Evolutionary conservation across 2,329 filamentous ascomycete genomes (phyloP).

Genomic region (Pestalotiopsis sp.): DNA sequence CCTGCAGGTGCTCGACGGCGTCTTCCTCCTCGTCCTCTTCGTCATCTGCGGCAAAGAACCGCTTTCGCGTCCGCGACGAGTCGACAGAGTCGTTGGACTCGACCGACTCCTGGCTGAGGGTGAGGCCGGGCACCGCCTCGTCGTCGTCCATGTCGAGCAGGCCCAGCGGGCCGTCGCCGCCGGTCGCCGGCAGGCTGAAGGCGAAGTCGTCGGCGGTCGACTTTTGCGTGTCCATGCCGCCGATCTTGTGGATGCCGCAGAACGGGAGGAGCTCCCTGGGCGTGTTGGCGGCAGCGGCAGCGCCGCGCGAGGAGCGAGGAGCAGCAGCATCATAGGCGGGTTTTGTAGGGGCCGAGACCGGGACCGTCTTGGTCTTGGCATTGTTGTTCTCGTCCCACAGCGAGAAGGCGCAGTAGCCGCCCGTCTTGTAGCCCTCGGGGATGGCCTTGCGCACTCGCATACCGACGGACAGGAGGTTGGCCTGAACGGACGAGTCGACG

Average conservation of each 20-base stretch:
- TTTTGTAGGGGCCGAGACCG: constrained; percentile 12
- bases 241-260: constrained; percentile 78
- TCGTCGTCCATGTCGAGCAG: constrained; percentile 23
- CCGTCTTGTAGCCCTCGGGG: constrained; percentile 91
- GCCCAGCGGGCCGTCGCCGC: constrained; percentile 14
- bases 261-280: constrained; percentile 74
- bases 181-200: constrained; percentile 15
- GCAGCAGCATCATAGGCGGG: constrained; percentile 19
- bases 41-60: constrained; percentile 36
- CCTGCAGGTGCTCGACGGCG: constrained; percentile 26
- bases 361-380: constrained; percentile 19
- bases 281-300: constrained; percentile 31
- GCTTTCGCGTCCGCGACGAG: constrained; percentile 44
- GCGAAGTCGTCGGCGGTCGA: constrained; percentile 26
- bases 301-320: constrained; percentile 21
- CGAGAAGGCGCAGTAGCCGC: constrained; percentile 52
- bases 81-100: constrained; percentile 34
- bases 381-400: constrained; percentile 48
- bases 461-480: constrained; percentile 86
- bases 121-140: constrained; percentile 50
- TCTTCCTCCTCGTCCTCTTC: constrained; percentile 37
- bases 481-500: constrained; percentile 61
- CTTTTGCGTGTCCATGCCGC: constrained; percentile 65
- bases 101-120: constrained; percentile 59
- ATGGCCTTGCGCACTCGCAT: constrained; percentile 95